Percentiles rank a stretch among this genome's conserved stretches.
These are phyloP conservation scores for Mycena polygramma DNA, from an alignment of 768 basidiomycete species.

Conservation along the genomic window DNA sequence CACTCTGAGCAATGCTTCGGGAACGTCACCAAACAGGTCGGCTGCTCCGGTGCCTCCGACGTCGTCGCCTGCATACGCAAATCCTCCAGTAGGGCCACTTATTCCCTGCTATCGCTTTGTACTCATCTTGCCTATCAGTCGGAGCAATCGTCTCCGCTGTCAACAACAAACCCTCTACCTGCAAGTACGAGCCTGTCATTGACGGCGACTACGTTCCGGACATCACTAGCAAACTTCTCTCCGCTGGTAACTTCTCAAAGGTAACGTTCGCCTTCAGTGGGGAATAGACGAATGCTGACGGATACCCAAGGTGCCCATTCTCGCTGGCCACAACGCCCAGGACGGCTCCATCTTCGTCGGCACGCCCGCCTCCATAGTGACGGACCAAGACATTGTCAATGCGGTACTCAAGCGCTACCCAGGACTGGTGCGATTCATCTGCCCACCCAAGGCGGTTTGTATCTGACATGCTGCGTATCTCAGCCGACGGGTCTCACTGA, in stretches of 20 bases:
- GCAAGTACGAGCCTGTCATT: slow-evolving; percentile 41
- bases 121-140: slow-evolving; percentile 16
- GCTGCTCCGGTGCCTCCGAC: slow-evolving; percentile 29
- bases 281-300: background rate
- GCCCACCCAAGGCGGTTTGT: too few species aligned
- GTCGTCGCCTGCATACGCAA: slow-evolving; percentile 35
- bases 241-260: slow-evolving; percentile 24
- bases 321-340: slow-evolving; percentile 38
- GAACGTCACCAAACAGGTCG: slow-evolving; percentile 35
- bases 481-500: slow-evolving; percentile 17
- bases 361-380: slow-evolving; percentile 19
- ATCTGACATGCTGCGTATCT: background rate
- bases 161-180: slow-evolving; percentile 44
- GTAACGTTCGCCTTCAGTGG: too few species aligned
- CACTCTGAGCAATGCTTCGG: slow-evolving; percentile 36
- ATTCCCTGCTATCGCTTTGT: background rate
- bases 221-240: slow-evolving; percentile 43
- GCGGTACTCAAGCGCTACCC: slow-evolving; percentile 36
- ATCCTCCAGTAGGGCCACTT: slow-evolving; percentile 22
- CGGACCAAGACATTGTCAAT: slow-evolving; percentile 31
- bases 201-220: slow-evolving; percentile 42
- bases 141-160: slow-evolving; percentile 44
- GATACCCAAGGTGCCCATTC: slow-evolving; percentile 32
- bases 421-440: slow-evolving; percentile 15
- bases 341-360: slow-evolving; percentile 40